A percentile compares a stretch with the other conserved stretches of the same genome.
Evolutionary conservation across 1,284 basidiomycete species (phyloP).

Genomic region (Rhodotorula mucilaginosa): DNA sequence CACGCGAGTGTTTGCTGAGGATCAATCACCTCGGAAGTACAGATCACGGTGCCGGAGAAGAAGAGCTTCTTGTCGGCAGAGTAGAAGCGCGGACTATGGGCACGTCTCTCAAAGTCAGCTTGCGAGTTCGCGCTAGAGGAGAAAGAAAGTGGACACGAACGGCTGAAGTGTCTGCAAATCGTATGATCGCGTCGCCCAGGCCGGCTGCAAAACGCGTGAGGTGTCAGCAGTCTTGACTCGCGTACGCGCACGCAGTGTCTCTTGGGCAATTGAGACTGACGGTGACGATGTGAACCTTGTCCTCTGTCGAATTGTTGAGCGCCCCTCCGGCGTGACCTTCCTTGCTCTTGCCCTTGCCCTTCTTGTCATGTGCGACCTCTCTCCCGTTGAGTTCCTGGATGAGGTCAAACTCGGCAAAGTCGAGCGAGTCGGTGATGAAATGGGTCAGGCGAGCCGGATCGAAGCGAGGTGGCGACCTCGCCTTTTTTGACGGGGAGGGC

Average conservation of each 20-base stretch:
- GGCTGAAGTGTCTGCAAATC: constrained; percentile 60
- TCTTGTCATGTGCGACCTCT: not conserved
- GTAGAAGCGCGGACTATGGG: constrained; percentile 59
- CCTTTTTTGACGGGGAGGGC: not conserved
- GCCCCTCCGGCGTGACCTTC: not conserved
- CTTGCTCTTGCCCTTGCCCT: constrained; percentile 11
- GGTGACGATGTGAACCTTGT: constrained; percentile 52
- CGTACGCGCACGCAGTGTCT: not conserved
- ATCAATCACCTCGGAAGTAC: constrained; percentile 60
- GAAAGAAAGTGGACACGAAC: constrained; percentile 50
- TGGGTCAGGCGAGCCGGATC: constrained; percentile 46
- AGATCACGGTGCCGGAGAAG: constrained; percentile 73
- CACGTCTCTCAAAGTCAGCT: not conserved
- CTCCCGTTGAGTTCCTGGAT: not conserved
- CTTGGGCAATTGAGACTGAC: constrained; percentile 43
- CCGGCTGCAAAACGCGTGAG: constrained; percentile 50
- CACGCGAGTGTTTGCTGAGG: not conserved
- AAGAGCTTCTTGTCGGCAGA: constrained; percentile 71
- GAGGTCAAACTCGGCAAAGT: constrained; percentile 56
- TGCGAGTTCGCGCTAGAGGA: not conserved
- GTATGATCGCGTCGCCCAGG: constrained; percentile 68
- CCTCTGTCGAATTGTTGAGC: constrained; percentile 48
- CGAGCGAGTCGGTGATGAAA: constrained; percentile 56
- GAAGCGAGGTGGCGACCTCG: constrained; percentile 14
- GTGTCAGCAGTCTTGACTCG: not conserved